Percentiles rank a stretch among this genome's conserved stretches.
Conservation (phyloP, 2,329 filamentous ascomycete genomes). For the Claviceps capensis region DNA sequence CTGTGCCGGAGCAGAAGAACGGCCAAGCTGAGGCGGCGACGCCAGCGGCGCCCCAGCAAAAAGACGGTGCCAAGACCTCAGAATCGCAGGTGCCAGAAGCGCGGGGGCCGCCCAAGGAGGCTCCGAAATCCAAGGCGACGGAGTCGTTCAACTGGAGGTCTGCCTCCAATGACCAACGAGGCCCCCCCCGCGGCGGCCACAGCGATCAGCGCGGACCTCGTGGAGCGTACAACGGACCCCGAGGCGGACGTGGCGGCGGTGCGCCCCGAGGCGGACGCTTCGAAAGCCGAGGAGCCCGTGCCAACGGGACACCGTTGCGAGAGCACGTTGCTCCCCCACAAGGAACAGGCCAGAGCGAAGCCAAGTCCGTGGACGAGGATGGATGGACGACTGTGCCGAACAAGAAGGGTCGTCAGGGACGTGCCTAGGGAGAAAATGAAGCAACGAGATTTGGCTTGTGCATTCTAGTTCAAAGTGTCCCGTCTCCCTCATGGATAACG, state of each 20-base stretch:
- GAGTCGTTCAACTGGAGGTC: conserved; percentile 50
- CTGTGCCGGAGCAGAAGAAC: conserved; percentile 19
- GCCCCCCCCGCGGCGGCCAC: too few relatives aligned
- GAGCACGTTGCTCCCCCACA: conserved; percentile 20
- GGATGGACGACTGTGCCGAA: conserved; percentile 47
- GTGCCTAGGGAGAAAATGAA: conserved; percentile 13
- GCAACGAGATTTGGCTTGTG: conserved; percentile 16
- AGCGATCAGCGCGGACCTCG: conserved; percentile 33
- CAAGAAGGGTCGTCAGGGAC: conserved; percentile 24
- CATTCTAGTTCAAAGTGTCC: conserved; percentile 12
- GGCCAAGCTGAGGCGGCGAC: conserved; percentile 8
- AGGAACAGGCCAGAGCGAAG: conserved; percentile 16
- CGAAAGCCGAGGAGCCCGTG: conserved; percentile 29
- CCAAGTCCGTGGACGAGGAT: conserved; percentile 36
- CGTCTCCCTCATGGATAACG: not conserved
- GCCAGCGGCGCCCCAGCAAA: conserved; percentile 27
- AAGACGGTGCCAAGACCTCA: conserved; percentile 25
- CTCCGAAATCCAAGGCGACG: conserved; percentile 38
- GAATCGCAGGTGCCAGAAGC: conserved; percentile 26
- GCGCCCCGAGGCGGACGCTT: conserved; percentile 28
- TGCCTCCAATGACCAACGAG: conserved; percentile 31
- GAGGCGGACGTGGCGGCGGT: conserved; percentile 18
- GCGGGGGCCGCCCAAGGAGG: conserved; percentile 29
- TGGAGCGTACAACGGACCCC: conserved; percentile 27
- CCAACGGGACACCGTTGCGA: conserved; percentile 31